phyloP scores from a whole-genome alignment of 108 stramenopile species.

The Nitzschia sp. region DNA sequence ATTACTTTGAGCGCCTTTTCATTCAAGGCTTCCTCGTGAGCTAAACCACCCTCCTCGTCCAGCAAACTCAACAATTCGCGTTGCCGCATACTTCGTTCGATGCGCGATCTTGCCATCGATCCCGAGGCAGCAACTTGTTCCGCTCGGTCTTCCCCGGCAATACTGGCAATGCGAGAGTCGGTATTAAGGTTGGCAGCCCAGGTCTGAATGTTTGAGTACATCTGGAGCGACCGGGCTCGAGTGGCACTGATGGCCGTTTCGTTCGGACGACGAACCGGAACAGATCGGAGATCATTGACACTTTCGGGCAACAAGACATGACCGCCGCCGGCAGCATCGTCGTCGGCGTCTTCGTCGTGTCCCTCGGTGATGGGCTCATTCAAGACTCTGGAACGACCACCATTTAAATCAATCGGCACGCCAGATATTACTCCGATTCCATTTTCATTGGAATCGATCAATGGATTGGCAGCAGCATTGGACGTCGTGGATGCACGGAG shows the following conservation, averaged over 20 bases:
- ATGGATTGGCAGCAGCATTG: constrained; percentile 1
- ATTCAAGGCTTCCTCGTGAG: constrained; percentile 87
- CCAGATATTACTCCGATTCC: constrained; percentile 13
- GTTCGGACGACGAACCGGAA: neutral
- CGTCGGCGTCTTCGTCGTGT: constrained; percentile 49
- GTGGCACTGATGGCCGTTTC: constrained; percentile 17
- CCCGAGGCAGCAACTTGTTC: constrained; percentile 43
- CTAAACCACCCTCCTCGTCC: constrained; percentile 53
- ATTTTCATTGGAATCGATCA: constrained; percentile 9
- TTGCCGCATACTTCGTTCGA: constrained; percentile 73
- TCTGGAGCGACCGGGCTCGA: constrained; percentile 56
- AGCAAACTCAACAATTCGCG: constrained; percentile 64
- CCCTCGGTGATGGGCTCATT: constrained; percentile 51
- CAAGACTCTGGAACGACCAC: constrained; percentile 22
- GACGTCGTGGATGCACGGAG: neutral
- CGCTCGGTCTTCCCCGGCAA: constrained; percentile 46
- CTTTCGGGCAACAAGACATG: constrained; percentile 6
- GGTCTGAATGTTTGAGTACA: constrained; percentile 74
- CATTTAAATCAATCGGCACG: constrained; percentile 32
- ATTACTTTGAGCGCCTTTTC: constrained; percentile 96
- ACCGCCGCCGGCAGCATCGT: constrained; percentile 37
- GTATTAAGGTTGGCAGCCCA: constrained; percentile 68
- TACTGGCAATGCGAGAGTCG: constrained; percentile 68
- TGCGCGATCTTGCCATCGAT: constrained; percentile 69
- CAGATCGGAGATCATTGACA: neutral